Evolutionary conservation across 352 stramenopile species (phyloP).

Genomic region (Albugo candida): DNA sequence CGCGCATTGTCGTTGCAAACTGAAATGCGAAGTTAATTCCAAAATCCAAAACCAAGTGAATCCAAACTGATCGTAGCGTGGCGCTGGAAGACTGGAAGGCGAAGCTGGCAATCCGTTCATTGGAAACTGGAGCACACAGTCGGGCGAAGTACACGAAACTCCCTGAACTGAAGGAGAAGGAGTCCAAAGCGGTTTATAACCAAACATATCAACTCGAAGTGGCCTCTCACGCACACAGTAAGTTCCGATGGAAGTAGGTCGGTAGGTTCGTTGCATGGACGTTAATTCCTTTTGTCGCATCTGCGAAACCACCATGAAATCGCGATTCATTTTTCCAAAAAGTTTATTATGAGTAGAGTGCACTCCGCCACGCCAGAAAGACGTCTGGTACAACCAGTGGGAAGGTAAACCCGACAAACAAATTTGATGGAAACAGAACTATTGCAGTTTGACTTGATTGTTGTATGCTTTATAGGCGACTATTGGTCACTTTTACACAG

Average conservation of each 20-base stretch:
- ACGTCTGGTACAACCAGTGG: too few relatives aligned
- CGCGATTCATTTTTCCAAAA: conserved; percentile 14
- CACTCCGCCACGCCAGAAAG: too few relatives aligned
- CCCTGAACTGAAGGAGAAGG: conserved; percentile 2
- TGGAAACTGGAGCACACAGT: conserved; percentile 2
- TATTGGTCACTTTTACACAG: too few relatives aligned
- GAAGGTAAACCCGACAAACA: too few relatives aligned
- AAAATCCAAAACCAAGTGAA: conserved; percentile 65
- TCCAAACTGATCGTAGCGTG: conserved; percentile 50
- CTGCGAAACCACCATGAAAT: conserved; percentile 56
- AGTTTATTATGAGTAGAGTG: too few relatives aligned
- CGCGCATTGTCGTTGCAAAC: conserved; percentile 53
- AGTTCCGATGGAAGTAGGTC: conserved; percentile 7
- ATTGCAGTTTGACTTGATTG: too few relatives aligned
- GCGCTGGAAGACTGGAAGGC: conserved; percentile 16
- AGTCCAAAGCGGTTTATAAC: neutral
- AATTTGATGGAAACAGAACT: too few relatives aligned
- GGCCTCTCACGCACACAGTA: neutral
- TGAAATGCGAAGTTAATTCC: conserved; percentile 36
- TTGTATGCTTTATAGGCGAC: too few relatives aligned
- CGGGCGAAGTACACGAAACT: conserved; percentile 11
- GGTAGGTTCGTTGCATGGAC: conserved; percentile 39
- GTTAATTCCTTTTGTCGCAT: conserved; percentile 72
- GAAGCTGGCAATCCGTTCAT: conserved; percentile 2
- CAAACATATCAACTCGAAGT: neutral